Percentiles rank a stretch among this genome's conserved stretches.
phyloP scores from a whole-genome alignment of 768 basidiomycete genomes.

The Phaffia tasmanica region DNA sequence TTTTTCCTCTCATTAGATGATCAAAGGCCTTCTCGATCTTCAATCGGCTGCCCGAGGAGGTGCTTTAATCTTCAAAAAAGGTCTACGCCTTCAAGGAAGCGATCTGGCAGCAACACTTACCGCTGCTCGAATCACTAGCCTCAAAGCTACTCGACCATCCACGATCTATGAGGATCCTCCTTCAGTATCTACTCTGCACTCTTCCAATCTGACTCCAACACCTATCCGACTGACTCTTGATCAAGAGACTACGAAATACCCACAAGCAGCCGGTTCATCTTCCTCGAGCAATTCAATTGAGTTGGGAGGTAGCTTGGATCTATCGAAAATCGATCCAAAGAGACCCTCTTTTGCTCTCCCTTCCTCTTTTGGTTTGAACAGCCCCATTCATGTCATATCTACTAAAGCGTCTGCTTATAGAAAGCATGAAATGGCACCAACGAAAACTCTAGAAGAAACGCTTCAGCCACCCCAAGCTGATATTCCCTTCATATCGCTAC shows the following conservation, averaged over 20 bases:
- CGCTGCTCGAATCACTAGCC: no score
- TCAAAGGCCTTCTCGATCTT: conserved; percentile 13
- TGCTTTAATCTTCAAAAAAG: conserved; percentile 18
- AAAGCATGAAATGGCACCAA: no score
- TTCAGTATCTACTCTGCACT: neutral
- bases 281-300: no score
- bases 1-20: conserved; percentile 4
- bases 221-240: conserved; percentile 3
- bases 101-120: conserved; percentile 10
- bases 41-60: conserved; percentile 14
- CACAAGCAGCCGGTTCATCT: neutral
- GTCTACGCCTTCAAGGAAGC: conserved; percentile 12
- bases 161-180: neutral
- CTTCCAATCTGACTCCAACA: neutral
- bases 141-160: neutral
- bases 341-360: neutral
- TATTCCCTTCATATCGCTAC: neutral
- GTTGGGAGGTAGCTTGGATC: no score
- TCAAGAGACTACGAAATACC: neutral
- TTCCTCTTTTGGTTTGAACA: neutral
- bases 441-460: no score
- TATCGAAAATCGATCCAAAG: no score
- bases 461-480: neutral
- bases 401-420: neutral
- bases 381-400: neutral